Base-by-base conservation (phyloP, 2,329 filamentous ascomycete genomes). In the Meredithiella fracta region DNA sequence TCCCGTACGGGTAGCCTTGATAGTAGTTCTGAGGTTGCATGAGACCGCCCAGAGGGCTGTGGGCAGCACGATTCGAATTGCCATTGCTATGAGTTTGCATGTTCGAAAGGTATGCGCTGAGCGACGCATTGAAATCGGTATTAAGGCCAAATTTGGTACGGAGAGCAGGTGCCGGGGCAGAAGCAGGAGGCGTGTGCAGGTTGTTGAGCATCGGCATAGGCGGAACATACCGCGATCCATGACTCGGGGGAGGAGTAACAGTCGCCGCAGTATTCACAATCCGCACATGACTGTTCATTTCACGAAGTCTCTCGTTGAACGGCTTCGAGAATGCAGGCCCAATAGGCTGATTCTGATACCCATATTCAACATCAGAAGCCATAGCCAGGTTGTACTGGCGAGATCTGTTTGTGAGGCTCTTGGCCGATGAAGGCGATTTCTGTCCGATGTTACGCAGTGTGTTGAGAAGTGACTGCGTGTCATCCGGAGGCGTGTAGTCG, bases 71-170 rank as follows among this genome's bases (percentile, higher is more conserved):
- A 25, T 17, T 25, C 17, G 55, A 37, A 29, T 40, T 56, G 31
- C 38, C 22, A 42, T 40, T 17, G 31, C 37, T 44, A 2, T 47
- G 54, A 14, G 51, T 54, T 6, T 53, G 54, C 25, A 58, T 22
- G 40, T 71, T 69, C 52, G 79, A 79, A 1, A 80, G 65, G 61
- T 76, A 80, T 49, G 71, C 73, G 64, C 23, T 23, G 1, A 52
- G 34, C 17, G 50, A 52, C 17, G 50, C 50, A 52, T 37, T 52
- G 1, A 52, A 14, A 23, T 52, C 50, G 22, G 8, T 15, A 14
- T 22, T 44, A n/a, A n/a, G 8, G 29, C 29, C 29, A 34, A 34
- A 34, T 5, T 34, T 34, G 5, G 29, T 34, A 5, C 29, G 29
- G 23, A 81, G 64, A 51, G 75, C 75, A 60, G 80, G 76, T 3